phyloP scores from a whole-genome alignment of 805 yeast species.

The Kodamaea hsintzibuensis region DNA sequence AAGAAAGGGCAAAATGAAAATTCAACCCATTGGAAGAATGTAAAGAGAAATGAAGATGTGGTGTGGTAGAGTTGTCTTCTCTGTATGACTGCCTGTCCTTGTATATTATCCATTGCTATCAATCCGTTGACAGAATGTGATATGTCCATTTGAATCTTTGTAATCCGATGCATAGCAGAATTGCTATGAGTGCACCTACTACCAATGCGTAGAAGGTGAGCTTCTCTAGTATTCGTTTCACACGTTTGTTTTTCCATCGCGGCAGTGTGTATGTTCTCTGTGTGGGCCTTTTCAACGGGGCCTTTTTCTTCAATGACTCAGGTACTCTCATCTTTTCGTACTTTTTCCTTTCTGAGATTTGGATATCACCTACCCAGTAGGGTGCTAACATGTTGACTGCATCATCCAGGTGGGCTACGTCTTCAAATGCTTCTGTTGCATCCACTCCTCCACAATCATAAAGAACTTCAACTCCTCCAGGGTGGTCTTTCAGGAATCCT shows the following conservation, averaged over 20 bases:
- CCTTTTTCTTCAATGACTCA: neutral
- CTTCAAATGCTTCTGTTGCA: conserved; percentile 68
- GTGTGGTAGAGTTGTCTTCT: neutral
- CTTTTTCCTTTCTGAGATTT: conserved; percentile 15
- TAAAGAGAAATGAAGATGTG: neutral
- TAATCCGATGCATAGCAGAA: conserved; percentile 17
- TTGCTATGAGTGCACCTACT: conserved; percentile 16
- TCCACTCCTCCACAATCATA: conserved; percentile 78
- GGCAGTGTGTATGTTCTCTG: neutral
- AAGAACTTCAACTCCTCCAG: conserved; percentile 73
- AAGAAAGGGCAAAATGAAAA: neutral
- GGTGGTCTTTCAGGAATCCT: conserved; percentile 73
- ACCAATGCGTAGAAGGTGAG: conserved; percentile 14
- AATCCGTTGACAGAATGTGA: conserved; percentile 9
- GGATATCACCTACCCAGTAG: conserved; percentile 30
- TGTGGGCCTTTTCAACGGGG: neutral
- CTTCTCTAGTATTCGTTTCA: conserved; percentile 12
- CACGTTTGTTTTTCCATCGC: conserved; percentile 9
- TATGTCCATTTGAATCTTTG: conserved; percentile 23
- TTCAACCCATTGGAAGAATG: neutral
- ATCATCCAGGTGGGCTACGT: conserved; percentile 38
- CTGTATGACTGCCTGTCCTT: neutral
- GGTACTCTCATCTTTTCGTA: conserved; percentile 17
- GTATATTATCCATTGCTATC: neutral
- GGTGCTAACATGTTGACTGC: conserved; percentile 34